Percentiles rank a stretch among this genome's conserved stretches.
Conservation (phyloP, 1,284 basidiomycete species). For the Taiwanofungus camphoratus region DNA sequence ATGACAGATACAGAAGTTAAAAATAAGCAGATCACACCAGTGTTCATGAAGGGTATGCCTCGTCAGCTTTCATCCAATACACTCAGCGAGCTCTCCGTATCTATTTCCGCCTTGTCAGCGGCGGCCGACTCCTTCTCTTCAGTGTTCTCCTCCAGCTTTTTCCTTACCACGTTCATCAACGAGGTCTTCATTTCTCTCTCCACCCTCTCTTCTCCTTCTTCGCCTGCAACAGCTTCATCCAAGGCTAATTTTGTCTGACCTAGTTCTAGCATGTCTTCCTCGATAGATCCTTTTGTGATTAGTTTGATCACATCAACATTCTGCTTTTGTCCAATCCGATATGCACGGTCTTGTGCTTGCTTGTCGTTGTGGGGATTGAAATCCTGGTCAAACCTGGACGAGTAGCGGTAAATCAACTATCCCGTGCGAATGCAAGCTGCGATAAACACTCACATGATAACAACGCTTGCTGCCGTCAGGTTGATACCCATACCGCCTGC, state of each 20-base stretch:
- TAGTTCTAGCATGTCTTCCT: constrained; percentile 91
- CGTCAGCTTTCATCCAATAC: constrained; percentile 6
- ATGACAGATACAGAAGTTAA: background rate
- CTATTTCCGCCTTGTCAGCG: constrained; percentile 2
- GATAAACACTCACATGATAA: constrained; percentile 64
- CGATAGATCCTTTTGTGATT: constrained; percentile 90
- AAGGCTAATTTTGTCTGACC: constrained; percentile 87
- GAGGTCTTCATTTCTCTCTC: constrained; percentile 80
- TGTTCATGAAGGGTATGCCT: constrained; percentile 1
- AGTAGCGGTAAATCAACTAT: constrained; percentile 3
- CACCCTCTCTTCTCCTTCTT: constrained; percentile 52
- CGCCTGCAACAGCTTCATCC: constrained; percentile 88
- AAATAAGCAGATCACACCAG: background rate
- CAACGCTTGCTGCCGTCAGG: constrained; percentile 87
- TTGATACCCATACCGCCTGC: constrained; percentile 94
- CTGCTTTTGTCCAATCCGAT: constrained; percentile 94
- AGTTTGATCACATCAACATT: constrained; percentile 92
- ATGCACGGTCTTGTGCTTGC: constrained; percentile 96
- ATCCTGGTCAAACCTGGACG: constrained; percentile 87
- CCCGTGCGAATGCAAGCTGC: background rate
- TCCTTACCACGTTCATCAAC: constrained; percentile 72
- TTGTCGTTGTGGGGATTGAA: constrained; percentile 93
- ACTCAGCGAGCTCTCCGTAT: constrained; percentile 10
- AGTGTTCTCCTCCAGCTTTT: constrained; percentile 51
- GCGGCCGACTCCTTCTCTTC: constrained; percentile 14